Evolutionary conservation across 1,284 basidiomycete species (phyloP).

Genomic region (Rhodotorula sp.): DNA sequence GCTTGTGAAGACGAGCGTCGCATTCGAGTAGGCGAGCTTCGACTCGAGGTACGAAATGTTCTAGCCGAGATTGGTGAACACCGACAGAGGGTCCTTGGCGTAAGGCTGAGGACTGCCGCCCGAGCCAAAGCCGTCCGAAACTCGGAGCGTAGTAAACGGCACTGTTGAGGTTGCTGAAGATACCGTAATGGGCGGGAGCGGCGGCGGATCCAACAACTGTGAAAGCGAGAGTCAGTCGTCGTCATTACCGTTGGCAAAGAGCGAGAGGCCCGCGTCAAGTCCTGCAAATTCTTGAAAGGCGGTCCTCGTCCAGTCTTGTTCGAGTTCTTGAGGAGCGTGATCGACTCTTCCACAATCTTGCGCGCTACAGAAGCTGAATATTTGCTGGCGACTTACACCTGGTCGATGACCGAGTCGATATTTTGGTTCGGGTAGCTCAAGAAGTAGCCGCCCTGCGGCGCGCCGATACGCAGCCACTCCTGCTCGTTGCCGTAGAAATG

Average conservation of each 20-base stretch:
- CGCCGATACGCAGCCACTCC: slow-evolving; percentile 37
- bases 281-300: slow-evolving; percentile 6
- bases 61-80: background rate
- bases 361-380: slow-evolving; percentile 58
- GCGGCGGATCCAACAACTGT: slow-evolving; percentile 53
- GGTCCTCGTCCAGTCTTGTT: slow-evolving; percentile 49
- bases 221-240: background rate
- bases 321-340: slow-evolving; percentile 72
- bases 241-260: background rate
- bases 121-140: slow-evolving; percentile 10
- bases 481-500: slow-evolving; percentile 38
- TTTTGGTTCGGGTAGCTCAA: slow-evolving; percentile 67
- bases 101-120: slow-evolving; percentile 6
- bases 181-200: slow-evolving; percentile 8
- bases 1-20: slow-evolving; percentile 37
- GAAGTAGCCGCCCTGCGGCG: slow-evolving; percentile 57
- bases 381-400: slow-evolving; percentile 49
- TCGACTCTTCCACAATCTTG: slow-evolving; percentile 69
- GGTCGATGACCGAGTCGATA: slow-evolving; percentile 50
- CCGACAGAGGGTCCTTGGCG: slow-evolving; percentile 8
- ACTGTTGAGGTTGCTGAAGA: slow-evolving; percentile 7
- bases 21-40: slow-evolving; percentile 33
- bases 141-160: slow-evolving; percentile 10
- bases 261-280: slow-evolving; percentile 42
- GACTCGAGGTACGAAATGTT: slow-evolving; percentile 41